Evolutionary conservation across 495 filamentous ascomycete genomes (phyloP), one percentile per base, ranked within the genome.

Genomic region (Penicillium cosmopolitanum): DNA sequence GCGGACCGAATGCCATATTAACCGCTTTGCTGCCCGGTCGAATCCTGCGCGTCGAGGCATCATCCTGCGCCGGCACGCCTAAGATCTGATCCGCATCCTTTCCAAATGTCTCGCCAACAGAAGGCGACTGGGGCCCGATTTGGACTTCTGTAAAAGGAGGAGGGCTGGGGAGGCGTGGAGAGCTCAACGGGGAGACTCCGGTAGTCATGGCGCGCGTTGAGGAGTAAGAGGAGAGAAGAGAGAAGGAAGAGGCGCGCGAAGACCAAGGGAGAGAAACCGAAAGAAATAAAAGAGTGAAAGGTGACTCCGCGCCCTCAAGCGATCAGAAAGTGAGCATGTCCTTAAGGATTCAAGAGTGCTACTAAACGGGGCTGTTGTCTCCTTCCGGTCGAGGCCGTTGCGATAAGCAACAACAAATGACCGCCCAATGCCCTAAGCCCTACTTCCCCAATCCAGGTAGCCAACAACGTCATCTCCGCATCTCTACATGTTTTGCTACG

Each of bases 131-230:
- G 57, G 92, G 90, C 4, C 88, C 89, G 59, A 96, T 86, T 73
- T 96, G 92, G 61, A 93, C 93, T 75, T 97, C 93, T 55, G 93
- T 89, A 43, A 93, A 87, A 40, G 93, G 93, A 53, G 92, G 92
- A 50, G 92, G 92, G 74, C 89, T 93, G 36, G 92, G 92, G 12
- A 96, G 86, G 66, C 92, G 88, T 47, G 91, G 92, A 33, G 92
- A 96, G 73, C 85, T 91, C 55, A 89, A 87, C 47, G 91, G 85
- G 78, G 81, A 83, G 81, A 85, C 84, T 81, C 72, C 73, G 64
- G 81, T 69, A 68, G 80, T 73, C 78, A 83, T 84, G 58, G 60
- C 70, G 51, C 60, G 63, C 31, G 34, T 25, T 15, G 50, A 51
- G 55, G 36, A 44, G 50, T 16, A 12, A 34, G 33, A 55, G 19